Evolutionary conservation across 768 basidiomycete genomes (phyloP).

Genomic region (Pisolithus marmoratus): DNA sequence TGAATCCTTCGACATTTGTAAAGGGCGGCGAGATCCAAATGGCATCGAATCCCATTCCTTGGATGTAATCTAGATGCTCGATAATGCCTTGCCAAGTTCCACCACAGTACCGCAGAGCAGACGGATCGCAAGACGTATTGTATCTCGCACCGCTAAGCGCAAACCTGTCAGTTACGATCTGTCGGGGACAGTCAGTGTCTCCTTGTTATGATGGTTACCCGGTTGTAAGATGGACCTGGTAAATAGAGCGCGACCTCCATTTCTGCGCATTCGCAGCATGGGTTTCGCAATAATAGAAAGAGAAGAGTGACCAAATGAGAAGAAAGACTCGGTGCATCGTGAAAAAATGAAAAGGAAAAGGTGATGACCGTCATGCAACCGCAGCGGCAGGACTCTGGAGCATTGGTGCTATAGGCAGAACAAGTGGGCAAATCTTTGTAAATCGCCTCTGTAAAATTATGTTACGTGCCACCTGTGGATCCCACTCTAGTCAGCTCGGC

Average conservation of each 20-base stretch:
- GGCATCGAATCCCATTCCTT: conserved; percentile 57
- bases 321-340: too few species aligned
- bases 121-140: conserved; percentile 39
- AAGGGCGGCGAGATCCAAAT: conserved; percentile 56
- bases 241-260: conserved; percentile 50
- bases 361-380: too few species aligned
- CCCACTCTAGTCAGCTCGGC: too few species aligned
- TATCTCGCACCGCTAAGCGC: conserved; percentile 38
- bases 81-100: conserved; percentile 51
- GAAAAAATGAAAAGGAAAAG: too few species aligned
- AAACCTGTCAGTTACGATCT: conserved; percentile 58
- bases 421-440: too few species aligned
- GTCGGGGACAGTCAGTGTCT: background rate
- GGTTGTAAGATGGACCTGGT: conserved; percentile 34
- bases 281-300: conserved; percentile 6
- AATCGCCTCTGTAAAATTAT: too few species aligned
- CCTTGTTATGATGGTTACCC: background rate
- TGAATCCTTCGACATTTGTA: conserved; percentile 42
- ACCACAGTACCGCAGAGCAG: conserved; percentile 47
- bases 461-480: too few species aligned
- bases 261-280: conserved; percentile 38
- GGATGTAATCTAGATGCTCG: conserved; percentile 56
- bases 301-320: background rate
- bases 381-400: too few species aligned
- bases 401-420: too few species aligned